Conservation (phyloP, 352 stramenopile genomes). For the Globisporangium megalacanthum region DNA sequence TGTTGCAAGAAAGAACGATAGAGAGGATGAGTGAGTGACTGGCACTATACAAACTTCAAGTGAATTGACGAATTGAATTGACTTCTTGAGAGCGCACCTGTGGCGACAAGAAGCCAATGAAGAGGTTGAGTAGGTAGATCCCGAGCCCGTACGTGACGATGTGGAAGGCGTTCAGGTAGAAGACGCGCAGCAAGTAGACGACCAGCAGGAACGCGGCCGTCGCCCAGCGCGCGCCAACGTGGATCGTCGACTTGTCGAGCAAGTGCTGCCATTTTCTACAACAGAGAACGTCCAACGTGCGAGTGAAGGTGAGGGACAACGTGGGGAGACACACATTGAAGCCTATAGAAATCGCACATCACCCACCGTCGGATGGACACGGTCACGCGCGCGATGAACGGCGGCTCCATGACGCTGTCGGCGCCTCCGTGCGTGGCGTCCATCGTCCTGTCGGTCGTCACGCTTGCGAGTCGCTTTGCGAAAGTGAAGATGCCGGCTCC, state of each 20-base stretch:
- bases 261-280: conserved; percentile 95
- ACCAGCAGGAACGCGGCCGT: conserved; percentile 78
- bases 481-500: no score
- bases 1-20: no score
- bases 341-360: not conserved
- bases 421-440: conserved; percentile 45
- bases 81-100: conserved; percentile 71
- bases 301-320: not conserved
- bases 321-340: not conserved
- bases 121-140: conserved; percentile 99
- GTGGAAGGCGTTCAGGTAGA: conserved; percentile 93
- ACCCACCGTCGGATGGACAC: conserved; percentile 74
- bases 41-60: no score
- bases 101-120: conserved; percentile 99
- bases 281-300: not conserved
- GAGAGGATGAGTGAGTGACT: no score
- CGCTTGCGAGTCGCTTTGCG: not conserved
- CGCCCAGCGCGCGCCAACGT: conserved; percentile 91
- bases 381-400: conserved; percentile 73
- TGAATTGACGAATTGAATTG: no score
- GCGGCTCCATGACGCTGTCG: conserved; percentile 63
- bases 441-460: conserved; percentile 2
- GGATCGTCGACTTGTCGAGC: conserved; percentile 97
- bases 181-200: conserved; percentile 93
- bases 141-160: conserved; percentile 99